phyloP scores from a whole-genome alignment of 352 stramenopile genomes.

The Phytophthora citricola region DNA sequence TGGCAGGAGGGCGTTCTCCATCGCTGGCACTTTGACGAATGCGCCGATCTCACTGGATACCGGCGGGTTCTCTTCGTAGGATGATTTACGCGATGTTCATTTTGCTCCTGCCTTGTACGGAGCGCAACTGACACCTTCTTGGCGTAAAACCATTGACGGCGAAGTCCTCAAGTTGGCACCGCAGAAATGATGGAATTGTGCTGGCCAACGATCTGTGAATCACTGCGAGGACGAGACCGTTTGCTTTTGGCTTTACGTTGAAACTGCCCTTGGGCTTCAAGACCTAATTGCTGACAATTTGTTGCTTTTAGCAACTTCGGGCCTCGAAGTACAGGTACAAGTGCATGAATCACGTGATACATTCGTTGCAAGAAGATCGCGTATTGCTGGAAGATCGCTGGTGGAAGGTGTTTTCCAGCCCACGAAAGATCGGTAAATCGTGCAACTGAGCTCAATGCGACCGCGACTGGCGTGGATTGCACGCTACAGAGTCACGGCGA shows the following conservation, averaged over 20 bases:
- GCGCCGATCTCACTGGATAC: constrained; percentile 21
- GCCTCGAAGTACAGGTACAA: too few species aligned
- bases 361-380: constrained; percentile 13
- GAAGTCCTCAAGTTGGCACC: background rate
- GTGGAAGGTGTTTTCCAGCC: too few species aligned
- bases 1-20: constrained; percentile 15
- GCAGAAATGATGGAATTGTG: too few species aligned
- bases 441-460: background rate
- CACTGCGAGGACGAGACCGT: too few species aligned
- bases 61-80: constrained; percentile 1
- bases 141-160: background rate
- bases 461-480: background rate
- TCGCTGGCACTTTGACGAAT: constrained; percentile 25
- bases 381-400: background rate
- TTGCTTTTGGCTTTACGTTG: too few species aligned
- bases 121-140: constrained; percentile 1
- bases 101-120: constrained; percentile 25
- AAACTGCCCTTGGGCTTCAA: too few species aligned
- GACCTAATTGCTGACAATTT: too few species aligned
- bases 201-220: too few species aligned
- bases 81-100: constrained; percentile 25
- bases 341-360: constrained; percentile 3
- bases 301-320: too few species aligned
- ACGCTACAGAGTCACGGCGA: background rate
- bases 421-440: background rate